Base-by-base conservation (phyloP, 495 filamentous ascomycete species). In the Umbilicaria muhlenbergii region DNA sequence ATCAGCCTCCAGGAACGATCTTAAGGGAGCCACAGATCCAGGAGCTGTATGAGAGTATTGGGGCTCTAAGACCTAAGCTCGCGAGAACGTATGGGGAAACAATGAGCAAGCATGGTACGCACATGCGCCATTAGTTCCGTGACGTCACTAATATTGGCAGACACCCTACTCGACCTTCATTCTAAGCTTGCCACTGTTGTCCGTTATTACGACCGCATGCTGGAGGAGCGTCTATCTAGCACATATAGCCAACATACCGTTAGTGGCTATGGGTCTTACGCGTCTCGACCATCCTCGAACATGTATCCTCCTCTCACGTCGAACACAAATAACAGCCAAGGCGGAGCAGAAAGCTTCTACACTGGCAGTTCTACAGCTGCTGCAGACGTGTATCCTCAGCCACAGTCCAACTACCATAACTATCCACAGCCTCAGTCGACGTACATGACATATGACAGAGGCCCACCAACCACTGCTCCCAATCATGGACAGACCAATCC, bases 161-260 rank as follows among this genome's bases (percentile, higher is more conserved):
- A 98, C 57, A 88, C 91, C 2, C 70, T 98, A 10, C 76, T 95
- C 36, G 91, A 98, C 54, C 65, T 98, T 3, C 92, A 98, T 61
- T 78, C 86, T 31, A 98, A 98, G 62, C 68, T 98, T 8, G 87
- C 88, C 2, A 94, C 91, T 1, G 92, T 96, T 37, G 92, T 98
- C 16, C 78, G 91, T n/a, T 98, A 96, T 53, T 98, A 98, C 55
- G 92, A 98, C 57, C 78, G 85, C 15, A 96, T 98, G 92, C 67
- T 98, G 2, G 91, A 98, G 59, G 92, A 96, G 42, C 79, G 91
- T 12, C 68, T 98, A 8, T 91, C 86, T 2, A 91, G 79, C 54
- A 86, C 91, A 2, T 96, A 96, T 59, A 81, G 78, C 48, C 86
- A 93, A 51, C 83, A 87, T 49, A 76, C 62, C 3, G 37, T 71